Conservation (phyloP, 768 basidiomycete genomes). For the Paxillus ammoniavirescens region DNA sequence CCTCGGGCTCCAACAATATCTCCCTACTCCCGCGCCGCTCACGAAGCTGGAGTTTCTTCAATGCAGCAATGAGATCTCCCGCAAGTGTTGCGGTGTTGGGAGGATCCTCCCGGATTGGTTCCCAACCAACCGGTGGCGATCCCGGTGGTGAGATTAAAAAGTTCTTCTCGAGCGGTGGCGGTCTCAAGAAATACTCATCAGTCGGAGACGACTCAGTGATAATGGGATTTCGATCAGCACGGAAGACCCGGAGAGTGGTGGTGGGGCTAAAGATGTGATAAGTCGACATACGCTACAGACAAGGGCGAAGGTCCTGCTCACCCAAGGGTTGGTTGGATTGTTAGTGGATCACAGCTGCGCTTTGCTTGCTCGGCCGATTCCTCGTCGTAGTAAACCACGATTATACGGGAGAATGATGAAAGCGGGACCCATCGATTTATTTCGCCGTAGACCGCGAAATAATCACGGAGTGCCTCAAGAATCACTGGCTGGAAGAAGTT, state of each 20-base stretch:
- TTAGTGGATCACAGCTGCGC: conserved; percentile 58
- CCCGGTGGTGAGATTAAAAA: conserved; percentile 98
- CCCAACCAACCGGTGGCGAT: conserved; percentile 97
- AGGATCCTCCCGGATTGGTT: conserved; percentile 85
- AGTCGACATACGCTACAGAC: conserved; percentile 4
- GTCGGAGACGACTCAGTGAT: conserved; percentile 34
- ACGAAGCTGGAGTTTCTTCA: conserved; percentile 64
- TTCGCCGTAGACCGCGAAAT: conserved; percentile 76
- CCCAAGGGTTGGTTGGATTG: conserved; percentile 53
- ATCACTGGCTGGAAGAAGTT: conserved; percentile 74
- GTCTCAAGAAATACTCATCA: conserved; percentile 46
- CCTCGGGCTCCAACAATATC: conserved; percentile 65
- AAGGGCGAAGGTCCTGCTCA: conserved; percentile 33
- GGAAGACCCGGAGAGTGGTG: conserved; percentile 63
- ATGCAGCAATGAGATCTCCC: conserved; percentile 80
- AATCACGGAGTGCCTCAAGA: conserved; percentile 60
- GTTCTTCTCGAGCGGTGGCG: conserved; percentile 84
- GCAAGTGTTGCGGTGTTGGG: conserved; percentile 84
- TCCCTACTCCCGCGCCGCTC: conserved; percentile 43
- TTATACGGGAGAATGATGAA: conserved; percentile 74
- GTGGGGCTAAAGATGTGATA: conserved; percentile 38
- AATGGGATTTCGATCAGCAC: conserved; percentile 70
- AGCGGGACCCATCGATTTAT: conserved; percentile 93
- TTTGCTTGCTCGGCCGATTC: conserved; percentile 70
- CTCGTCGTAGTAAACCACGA: conserved; percentile 72